Evolutionary conservation across 75 land plant species (phyloP), one percentile per base, ranked within the genome.

Genomic region (Sequoia sempervirens): DNA sequence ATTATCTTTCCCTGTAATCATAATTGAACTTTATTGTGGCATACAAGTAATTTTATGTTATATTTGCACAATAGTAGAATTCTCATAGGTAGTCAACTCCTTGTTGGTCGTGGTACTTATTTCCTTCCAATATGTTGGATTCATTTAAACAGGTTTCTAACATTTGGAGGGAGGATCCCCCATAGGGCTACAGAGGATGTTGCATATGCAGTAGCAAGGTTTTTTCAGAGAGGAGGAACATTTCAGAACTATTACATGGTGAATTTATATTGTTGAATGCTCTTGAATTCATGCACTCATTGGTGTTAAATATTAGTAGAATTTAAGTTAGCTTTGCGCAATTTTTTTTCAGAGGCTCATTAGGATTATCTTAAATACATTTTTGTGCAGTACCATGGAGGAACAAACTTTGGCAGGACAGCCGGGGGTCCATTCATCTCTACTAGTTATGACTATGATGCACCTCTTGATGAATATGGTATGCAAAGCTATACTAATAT

Each of bases 221-320:
- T 97, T 87, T 97, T 86, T 88, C 95, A 97, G 87, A 91, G 87
- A 13, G 98, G 98, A 41, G 99, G 99, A 68, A 96, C 94, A 34
- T 94, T 96, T 81, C 99, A 97, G 45, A 97, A 96, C 81, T 97
- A 97, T 79, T 97, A 97, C 84, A 97, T 97, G 99, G 99, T 97
- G 79, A 9, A 3, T 34, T 53, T 81, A 32, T 78, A n/a, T 2
- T 11, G 50, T 26, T 43, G 5, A 37, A 43, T 78, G 14, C 30
- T 78, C 14, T 45, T 45, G 32, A 26, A 45, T 28, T 26, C 28
- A 10, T 18, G 30, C 50, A 23, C 47, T 41, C 1, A 75, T 45
- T 79, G 30, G n/a, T 20, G 66, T 61, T 61, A 6, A 18, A 46
- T 46, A 26, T 30, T 52, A 12, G 32, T 20, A 28, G 9, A 43